Percentiles rank a stretch among this genome's conserved stretches.
Evolutionary conservation across 805 yeast species (phyloP).

Genomic region (Schizosaccharomyces octosporus): DNA sequence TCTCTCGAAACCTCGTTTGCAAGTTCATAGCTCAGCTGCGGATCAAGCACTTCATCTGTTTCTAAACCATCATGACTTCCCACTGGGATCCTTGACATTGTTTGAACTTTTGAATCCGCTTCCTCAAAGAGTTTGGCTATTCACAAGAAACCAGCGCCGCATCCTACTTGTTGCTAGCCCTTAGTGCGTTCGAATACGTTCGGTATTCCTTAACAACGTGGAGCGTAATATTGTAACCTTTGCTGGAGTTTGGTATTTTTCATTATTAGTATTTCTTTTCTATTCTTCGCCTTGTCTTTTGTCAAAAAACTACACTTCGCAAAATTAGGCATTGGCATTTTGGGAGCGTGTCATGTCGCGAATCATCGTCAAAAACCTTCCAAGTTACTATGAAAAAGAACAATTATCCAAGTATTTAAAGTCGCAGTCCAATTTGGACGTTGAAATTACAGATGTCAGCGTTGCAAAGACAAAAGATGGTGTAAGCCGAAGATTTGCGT

Average conservation of each 20-base stretch:
- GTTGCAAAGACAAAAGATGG: constrained; percentile 62
- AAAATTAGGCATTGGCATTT: not conserved
- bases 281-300: not conserved
- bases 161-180: not conserved
- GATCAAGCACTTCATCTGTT: not conserved
- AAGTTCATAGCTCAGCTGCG: not conserved
- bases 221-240: no score
- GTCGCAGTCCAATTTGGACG: constrained; percentile 11
- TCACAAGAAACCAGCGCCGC: not conserved
- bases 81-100: not conserved
- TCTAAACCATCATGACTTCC: not conserved
- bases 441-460: constrained; percentile 62
- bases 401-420: constrained; percentile 40
- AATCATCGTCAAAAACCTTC: constrained; percentile 74
- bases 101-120: not conserved
- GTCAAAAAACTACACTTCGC: not conserved
- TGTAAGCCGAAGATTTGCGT: constrained; percentile 77
- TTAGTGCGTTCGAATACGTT: not conserved
- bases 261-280: not conserved
- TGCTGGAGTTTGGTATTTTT: no score
- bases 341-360: constrained; percentile 29
- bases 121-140: not conserved
- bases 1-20: not conserved
- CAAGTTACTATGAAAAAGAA: constrained; percentile 51
- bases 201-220: no score